phyloP scores from a whole-genome alignment of 1,284 basidiomycete species.

The Trichosporon asahii region DNA sequence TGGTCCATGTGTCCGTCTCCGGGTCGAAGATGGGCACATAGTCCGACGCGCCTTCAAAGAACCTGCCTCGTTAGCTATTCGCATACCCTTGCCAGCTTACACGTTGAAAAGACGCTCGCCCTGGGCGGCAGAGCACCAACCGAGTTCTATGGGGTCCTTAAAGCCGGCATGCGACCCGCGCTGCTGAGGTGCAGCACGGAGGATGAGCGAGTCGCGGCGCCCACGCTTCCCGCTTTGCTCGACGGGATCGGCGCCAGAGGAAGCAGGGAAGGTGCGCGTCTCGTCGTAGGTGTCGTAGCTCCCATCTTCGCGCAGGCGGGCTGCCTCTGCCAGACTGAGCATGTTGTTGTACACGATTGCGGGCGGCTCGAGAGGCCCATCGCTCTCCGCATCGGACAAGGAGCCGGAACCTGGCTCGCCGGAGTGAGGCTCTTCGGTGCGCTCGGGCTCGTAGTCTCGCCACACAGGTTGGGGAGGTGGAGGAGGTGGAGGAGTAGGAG shows the following conservation, averaged over 20 bases:
- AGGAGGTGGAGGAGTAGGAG: neutral
- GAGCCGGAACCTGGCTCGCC: constrained; percentile 11
- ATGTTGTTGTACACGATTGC: constrained; percentile 44
- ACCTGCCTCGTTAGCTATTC: constrained; percentile 40
- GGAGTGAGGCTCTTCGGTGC: neutral
- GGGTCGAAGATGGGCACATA: constrained; percentile 81
- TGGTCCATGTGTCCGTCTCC: constrained; percentile 69
- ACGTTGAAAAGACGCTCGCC: constrained; percentile 69
- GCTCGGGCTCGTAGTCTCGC: neutral
- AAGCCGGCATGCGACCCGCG: constrained; percentile 36
- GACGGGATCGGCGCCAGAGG: constrained; percentile 18
- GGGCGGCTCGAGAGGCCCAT: constrained; percentile 32
- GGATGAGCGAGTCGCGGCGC: neutral
- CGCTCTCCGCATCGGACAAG: constrained; percentile 37
- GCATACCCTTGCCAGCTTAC: constrained; percentile 49
- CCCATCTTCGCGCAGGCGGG: constrained; percentile 42
- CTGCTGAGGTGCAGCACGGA: constrained; percentile 29
- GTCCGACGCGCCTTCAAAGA: constrained; percentile 76
- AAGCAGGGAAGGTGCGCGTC: constrained; percentile 13
- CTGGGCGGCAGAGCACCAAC: constrained; percentile 68
- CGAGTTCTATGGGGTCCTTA: constrained; percentile 48
- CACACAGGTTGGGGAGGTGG: neutral
- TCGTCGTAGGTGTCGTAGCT: constrained; percentile 12
- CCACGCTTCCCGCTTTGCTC: constrained; percentile 13
- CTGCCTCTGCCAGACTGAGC: constrained; percentile 49